These are phyloP conservation scores for Quercus lobata DNA, from an alignment of 331 rosid genomes.

Conservation along the genomic window DNA sequence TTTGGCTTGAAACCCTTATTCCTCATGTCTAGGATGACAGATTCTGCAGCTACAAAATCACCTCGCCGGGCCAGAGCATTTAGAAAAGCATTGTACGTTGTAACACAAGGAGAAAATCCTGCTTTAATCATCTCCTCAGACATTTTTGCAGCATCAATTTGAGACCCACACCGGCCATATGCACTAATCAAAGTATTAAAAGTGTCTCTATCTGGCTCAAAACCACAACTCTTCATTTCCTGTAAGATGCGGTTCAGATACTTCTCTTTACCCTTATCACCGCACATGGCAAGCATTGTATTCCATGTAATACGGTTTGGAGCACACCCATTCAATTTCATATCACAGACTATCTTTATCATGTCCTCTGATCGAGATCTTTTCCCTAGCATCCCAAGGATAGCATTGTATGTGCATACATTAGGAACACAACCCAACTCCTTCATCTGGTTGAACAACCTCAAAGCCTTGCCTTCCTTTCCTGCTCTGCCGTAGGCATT, in stretches of 20 bases:
- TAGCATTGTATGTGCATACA: slow-evolving; percentile 69
- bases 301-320: slow-evolving; percentile 91
- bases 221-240: slow-evolving; percentile 92
- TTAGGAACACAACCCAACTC: slow-evolving; percentile 80
- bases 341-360: slow-evolving; percentile 68
- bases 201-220: slow-evolving; percentile 94
- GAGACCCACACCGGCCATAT: slow-evolving; percentile 88
- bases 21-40: slow-evolving; percentile 70
- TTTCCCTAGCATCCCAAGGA: slow-evolving; percentile 82
- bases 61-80: slow-evolving; percentile 85
- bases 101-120: slow-evolving; percentile 72
- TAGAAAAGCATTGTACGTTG: slow-evolving; percentile 85
- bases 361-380: slow-evolving; percentile 62
- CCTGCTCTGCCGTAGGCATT: slow-evolving; percentile 83
- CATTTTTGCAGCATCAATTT: slow-evolving; percentile 69
- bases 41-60: slow-evolving; percentile 83
- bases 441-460: slow-evolving; percentile 78
- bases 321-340: slow-evolving; percentile 80
- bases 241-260: slow-evolving; percentile 61
- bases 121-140: slow-evolving; percentile 75
- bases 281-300: slow-evolving; percentile 86
- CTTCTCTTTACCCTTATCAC: slow-evolving; percentile 71
- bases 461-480: slow-evolving; percentile 67
- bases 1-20: slow-evolving; percentile 77
- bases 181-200: slow-evolving; percentile 89